Base-by-base conservation (phyloP, 495 filamentous ascomycete species). In the Aspergillus coremiiformis region DNA sequence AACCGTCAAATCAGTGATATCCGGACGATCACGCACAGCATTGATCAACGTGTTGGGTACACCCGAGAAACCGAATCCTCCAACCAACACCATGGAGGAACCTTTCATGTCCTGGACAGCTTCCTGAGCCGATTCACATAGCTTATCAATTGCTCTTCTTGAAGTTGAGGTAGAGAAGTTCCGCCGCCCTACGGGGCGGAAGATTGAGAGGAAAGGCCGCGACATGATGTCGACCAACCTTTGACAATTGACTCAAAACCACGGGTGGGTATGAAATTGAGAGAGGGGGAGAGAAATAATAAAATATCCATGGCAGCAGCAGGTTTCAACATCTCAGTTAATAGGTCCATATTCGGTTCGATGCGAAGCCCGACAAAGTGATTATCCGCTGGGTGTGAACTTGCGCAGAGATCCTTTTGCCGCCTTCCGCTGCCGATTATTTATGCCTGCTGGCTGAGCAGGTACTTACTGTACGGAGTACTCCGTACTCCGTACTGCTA, bases 41-140 rank as follows among this genome's bases (percentile, higher is more conserved):
- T 90, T 77, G 69, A 93, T 92, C 26, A 93, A 73, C 1, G 87
- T 90, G 66, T 89, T 86, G 5, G 88, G 87, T 39, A 91, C 87
- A 61, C 88, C 88, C 57, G 84, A 88, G 65, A 93, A 86, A 43
- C 88, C 88, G 64, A 93, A 93, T 12, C 88, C 88, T 51, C 88
- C 88, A 63, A 85, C 85, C 29, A 93, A 72, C 19, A 93, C 66
- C 0, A 84, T 93, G 44, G 73, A 71, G 57, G 82, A 71, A 41
- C 85, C 73, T 67, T 84, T 81, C 76, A 92, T 83, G 63, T 89
- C 81, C 62, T 82, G 77, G 58, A 91, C 73, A 14, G 87, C 87
- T 55, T 83, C 80, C 14, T 78, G 65, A 20, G 86, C 86, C 12
- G 85, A 89, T 43, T 78, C 78, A 56, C 82, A 79, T 47, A 89